phyloP scores from a whole-genome alignment of 163 green algal species.

The Chlorella variabilis region DNA sequence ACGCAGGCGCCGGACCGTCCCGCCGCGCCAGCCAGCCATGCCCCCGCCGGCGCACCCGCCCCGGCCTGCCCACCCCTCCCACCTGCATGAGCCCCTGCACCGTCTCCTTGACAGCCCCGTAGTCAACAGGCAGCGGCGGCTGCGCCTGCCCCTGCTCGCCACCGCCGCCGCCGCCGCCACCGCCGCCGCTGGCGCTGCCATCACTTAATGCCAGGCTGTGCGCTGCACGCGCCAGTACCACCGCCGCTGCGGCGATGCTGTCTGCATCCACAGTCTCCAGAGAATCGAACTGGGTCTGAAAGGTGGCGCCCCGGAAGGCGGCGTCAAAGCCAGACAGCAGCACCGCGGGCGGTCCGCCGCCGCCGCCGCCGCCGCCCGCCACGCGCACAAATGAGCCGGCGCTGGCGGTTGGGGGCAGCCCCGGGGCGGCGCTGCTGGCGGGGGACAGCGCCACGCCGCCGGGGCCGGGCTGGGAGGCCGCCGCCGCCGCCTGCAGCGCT shows the following conservation, averaged over 20 bases:
- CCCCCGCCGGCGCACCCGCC: too few relatives aligned
- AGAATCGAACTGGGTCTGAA: constrained; percentile 64
- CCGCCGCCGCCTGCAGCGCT: constrained; percentile 1
- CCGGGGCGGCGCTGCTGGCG: constrained; percentile 56
- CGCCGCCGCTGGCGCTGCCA: background rate
- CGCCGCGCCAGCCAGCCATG: too few relatives aligned
- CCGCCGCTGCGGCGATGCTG: constrained; percentile 48
- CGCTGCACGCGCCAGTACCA: constrained; percentile 51
- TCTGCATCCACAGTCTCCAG: background rate
- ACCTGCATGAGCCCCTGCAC: constrained; percentile 35
- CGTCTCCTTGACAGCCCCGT: constrained; percentile 4
- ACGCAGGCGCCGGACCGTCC: too few relatives aligned
- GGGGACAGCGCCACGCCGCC: background rate
- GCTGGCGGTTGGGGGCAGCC: constrained; percentile 73
- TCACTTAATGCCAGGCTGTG: constrained; percentile 59
- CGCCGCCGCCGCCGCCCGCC: background rate
- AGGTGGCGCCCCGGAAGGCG: constrained; percentile 62
- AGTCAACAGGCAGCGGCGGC: constrained; percentile 30
- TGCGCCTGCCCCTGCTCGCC: too few relatives aligned
- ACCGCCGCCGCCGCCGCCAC: background rate
- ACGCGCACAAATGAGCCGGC: constrained; percentile 72
- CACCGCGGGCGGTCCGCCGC: constrained; percentile 14
- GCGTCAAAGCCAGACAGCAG: constrained; percentile 74
- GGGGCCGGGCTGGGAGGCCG: background rate
- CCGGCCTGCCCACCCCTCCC: too few relatives aligned